Conservation (phyloP, 345 rosid species). For the Bretschneidera sinensis region DNA sequence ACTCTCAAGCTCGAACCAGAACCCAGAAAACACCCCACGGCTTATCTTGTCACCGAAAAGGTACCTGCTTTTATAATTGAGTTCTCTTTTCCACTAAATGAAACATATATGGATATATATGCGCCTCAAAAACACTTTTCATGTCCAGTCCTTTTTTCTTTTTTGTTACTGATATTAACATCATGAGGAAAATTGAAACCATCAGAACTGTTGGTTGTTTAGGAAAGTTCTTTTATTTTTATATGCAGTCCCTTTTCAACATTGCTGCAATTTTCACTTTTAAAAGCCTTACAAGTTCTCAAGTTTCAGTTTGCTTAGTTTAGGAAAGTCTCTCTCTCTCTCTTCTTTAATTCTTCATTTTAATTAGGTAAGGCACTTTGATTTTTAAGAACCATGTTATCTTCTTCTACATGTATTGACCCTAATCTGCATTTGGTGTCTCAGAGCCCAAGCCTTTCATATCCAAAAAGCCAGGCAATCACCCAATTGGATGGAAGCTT, state of each 20-base stretch:
- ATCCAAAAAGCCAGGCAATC: slow-evolving; percentile 15
- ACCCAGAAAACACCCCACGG: slow-evolving; percentile 20
- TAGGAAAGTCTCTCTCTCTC: too few relatives aligned
- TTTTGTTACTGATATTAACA: too few relatives aligned
- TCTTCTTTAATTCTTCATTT: too few relatives aligned
- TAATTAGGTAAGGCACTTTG: too few relatives aligned
- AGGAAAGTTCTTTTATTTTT: too few relatives aligned
- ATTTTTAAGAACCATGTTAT: background rate
- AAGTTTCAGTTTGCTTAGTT: background rate
- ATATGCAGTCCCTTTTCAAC: too few relatives aligned
- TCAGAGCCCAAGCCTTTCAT: slow-evolving; percentile 29
- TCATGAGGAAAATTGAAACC: too few relatives aligned
- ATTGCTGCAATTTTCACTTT: too few relatives aligned
- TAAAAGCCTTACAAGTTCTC: too few relatives aligned
- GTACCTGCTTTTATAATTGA: slow-evolving; percentile 12
- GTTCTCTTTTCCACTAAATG: background rate
- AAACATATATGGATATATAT: background rate
- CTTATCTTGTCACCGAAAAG: slow-evolving; percentile 26
- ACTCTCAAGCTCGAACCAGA: slow-evolving; percentile 30
- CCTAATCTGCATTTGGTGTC: slow-evolving; percentile 9
- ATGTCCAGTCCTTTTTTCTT: too few relatives aligned
- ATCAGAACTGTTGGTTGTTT: too few relatives aligned
- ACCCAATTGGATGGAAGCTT: slow-evolving; percentile 26
- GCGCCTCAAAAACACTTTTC: too few relatives aligned
- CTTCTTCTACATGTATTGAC: slow-evolving; percentile 6